A percentile compares a stretch with the other conserved stretches of the same genome.
phyloP scores from a whole-genome alignment of 1,284 basidiomycete species.

The Rhodotorula sp. region DNA sequence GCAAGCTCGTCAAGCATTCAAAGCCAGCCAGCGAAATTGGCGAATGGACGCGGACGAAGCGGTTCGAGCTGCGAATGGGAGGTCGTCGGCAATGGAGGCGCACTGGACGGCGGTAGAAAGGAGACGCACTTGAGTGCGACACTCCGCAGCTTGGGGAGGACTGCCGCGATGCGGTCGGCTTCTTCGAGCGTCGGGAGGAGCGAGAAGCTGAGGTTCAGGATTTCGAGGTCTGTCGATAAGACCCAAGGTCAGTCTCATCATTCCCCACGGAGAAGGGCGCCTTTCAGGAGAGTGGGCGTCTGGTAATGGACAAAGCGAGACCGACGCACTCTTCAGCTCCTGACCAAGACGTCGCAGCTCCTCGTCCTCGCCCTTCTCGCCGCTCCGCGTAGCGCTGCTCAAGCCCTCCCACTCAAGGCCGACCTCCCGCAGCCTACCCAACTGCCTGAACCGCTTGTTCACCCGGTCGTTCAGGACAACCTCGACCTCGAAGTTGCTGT shows the following conservation, averaged over 20 bases:
- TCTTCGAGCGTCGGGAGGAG: constrained; percentile 70
- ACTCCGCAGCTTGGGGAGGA: constrained; percentile 63
- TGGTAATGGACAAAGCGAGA: not conserved
- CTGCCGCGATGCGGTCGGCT: constrained; percentile 63
- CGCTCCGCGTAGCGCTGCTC: constrained; percentile 47
- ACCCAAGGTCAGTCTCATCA: not conserved
- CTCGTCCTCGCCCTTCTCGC: not conserved
- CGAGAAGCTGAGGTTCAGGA: constrained; percentile 77
- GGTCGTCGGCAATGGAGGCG: not conserved
- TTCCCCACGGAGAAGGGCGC: too few species aligned
- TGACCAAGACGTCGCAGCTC: not conserved
- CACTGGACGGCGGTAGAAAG: not conserved
- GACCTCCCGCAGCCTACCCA: constrained; percentile 69
- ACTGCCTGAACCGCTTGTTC: constrained; percentile 62
- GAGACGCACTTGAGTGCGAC: constrained; percentile 69
- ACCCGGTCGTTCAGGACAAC: constrained; percentile 79
- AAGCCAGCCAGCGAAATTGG: constrained; percentile 54
- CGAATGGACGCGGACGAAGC: constrained; percentile 52
- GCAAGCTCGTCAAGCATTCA: constrained; percentile 61
- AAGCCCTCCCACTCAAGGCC: constrained; percentile 71
- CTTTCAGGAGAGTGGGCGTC: too few species aligned
- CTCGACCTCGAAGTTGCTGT: constrained; percentile 65
- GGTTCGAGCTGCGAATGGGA: constrained; percentile 57
- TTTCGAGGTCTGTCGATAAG: constrained; percentile 62
- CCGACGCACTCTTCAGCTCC: constrained; percentile 8